phyloP scores from a whole-genome alignment of 2,329 filamentous ascomycete species.

The Colletotrichum tanaceti region DNA sequence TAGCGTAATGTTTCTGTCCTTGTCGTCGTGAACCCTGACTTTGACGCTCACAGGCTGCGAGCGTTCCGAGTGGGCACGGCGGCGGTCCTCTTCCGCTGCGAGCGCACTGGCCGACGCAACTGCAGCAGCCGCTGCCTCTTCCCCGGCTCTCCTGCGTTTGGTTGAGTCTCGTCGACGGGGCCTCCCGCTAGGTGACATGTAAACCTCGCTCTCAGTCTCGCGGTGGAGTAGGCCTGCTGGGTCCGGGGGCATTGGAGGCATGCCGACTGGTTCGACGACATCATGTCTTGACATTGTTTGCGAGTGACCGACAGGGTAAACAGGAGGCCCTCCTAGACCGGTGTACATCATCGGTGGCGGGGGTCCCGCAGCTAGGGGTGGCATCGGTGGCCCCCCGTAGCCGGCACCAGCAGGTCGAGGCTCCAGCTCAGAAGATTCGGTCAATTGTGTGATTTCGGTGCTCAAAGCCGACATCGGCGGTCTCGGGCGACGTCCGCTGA shows the following conservation, averaged over 20 bases:
- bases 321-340: conserved; percentile 41
- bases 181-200: conserved; percentile 54
- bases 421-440: conserved; percentile 55
- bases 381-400: conserved; percentile 52
- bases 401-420: conserved; percentile 50
- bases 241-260: conserved; percentile 63
- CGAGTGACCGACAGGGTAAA: conserved; percentile 40
- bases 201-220: conserved; percentile 58
- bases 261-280: conserved; percentile 49
- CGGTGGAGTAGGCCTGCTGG: conserved; percentile 56
- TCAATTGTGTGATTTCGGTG: conserved; percentile 41
- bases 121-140: conserved; percentile 60
- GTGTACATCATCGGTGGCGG: conserved; percentile 55
- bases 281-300: conserved; percentile 57
- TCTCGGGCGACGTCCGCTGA: conserved; percentile 44
- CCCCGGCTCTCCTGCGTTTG: conserved; percentile 58
- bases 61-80: conserved; percentile 50
- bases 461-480: conserved; percentile 41
- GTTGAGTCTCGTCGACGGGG: conserved; percentile 59
- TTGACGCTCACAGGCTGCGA: conserved; percentile 68
- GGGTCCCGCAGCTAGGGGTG: conserved; percentile 48
- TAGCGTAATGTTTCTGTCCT: conserved; percentile 70
- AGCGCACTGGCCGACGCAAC: conserved; percentile 60
- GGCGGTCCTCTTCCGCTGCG: conserved; percentile 60
- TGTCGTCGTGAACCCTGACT: conserved; percentile 70